Conservation (phyloP, 1,284 basidiomycete species). For the Rhodotorula sp. region DNA sequence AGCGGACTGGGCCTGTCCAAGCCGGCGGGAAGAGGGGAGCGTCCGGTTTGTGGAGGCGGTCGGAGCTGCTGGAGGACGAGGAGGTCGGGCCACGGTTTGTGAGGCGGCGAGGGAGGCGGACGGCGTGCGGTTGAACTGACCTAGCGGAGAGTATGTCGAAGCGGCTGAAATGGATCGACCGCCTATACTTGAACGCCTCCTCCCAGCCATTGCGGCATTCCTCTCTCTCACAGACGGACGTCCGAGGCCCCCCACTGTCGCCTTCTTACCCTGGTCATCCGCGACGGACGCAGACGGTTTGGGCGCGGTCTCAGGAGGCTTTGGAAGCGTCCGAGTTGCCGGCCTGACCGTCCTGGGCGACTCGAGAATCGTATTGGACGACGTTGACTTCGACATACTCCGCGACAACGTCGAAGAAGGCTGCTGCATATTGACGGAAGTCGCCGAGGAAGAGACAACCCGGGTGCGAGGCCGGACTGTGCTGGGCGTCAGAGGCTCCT, state of each 20-base stretch:
- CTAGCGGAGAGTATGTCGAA: background rate
- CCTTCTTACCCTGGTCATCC: background rate
- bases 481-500: background rate
- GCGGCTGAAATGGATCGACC: no score
- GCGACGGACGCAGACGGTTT: background rate
- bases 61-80: background rate
- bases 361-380: background rate
- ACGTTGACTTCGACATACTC: constrained; percentile 2
- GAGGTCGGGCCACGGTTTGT: background rate
- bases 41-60: background rate
- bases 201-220: no score
- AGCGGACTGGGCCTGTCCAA: background rate
- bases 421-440: background rate
- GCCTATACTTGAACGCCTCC: no score
- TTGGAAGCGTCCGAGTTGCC: background rate
- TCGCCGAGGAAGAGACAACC: background rate
- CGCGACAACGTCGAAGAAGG: background rate
- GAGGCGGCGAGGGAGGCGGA: background rate
- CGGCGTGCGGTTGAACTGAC: background rate
- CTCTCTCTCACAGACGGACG: background rate
- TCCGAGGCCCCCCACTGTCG: background rate
- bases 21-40: background rate
- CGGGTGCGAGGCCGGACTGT: background rate
- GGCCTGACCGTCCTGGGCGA: background rate
- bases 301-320: no score